phyloP scores from a whole-genome alignment of 306 rosid genomes.

The Psophocarpus tetragonolobus region DNA sequence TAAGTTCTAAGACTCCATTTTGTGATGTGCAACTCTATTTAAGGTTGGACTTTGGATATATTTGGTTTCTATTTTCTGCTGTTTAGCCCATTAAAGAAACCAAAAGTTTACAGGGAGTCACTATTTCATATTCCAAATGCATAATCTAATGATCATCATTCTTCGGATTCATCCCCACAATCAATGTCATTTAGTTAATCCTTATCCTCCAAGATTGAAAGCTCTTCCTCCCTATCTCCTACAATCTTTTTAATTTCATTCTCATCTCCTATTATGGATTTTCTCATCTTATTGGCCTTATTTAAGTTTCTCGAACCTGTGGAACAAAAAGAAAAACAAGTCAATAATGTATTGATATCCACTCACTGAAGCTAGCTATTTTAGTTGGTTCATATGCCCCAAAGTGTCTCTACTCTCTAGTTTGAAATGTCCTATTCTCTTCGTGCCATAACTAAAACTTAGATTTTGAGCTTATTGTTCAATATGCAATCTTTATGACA shows the following conservation, averaged over 20 bases:
- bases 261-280: not conserved
- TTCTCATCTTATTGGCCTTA: too few species aligned
- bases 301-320: not conserved
- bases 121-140: not conserved
- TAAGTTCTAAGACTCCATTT: conserved; percentile 2
- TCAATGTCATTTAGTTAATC: not conserved
- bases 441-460: not conserved
- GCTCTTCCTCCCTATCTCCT: not conserved
- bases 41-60: conserved; percentile 10
- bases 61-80: not conserved
- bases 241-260: not conserved
- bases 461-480: not conserved
- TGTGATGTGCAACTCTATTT: not conserved
- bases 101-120: not conserved
- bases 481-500: not conserved
- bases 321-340: not conserved
- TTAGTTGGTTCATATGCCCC: not conserved
- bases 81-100: not conserved
- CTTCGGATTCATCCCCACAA: not conserved
- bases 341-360: not conserved
- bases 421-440: not conserved
- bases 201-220: not conserved
- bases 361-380: too few species aligned
- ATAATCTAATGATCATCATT: not conserved
- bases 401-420: not conserved